These are phyloP conservation scores for Fusarium setosum DNA, from an alignment of 2,329 filamentous ascomycete genomes.

Conservation along the genomic window DNA sequence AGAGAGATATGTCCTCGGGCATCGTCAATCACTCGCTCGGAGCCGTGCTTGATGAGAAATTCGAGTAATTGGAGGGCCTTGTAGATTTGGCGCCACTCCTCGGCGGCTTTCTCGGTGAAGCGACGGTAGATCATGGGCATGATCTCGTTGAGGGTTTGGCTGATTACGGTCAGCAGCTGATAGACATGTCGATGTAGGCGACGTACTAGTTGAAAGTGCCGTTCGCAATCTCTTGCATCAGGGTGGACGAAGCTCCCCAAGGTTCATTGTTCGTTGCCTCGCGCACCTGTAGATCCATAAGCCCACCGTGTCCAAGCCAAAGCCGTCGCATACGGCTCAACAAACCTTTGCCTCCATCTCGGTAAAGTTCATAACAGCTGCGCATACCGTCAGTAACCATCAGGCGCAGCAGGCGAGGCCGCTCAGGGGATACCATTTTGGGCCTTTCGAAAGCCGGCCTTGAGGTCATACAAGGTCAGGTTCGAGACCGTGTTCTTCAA, in stretches of 20 bases:
- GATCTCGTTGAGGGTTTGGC: conserved; percentile 97
- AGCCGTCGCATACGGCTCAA: conserved; percentile 18
- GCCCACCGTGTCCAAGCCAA: conserved; percentile 15
- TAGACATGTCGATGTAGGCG: conserved; percentile 25
- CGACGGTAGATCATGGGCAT: conserved; percentile 99
- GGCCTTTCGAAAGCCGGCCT: conserved; percentile 93
- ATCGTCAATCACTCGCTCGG: conserved; percentile 96
- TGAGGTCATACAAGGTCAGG: conserved; percentile 93
- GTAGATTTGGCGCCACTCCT: conserved; percentile 99
- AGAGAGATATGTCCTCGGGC: conserved; percentile 94
- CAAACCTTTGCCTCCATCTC: conserved; percentile 83
- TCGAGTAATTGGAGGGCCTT: conserved; percentile 97
- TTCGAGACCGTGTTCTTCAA: conserved; percentile 90
- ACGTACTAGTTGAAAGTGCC: conserved; percentile 97
- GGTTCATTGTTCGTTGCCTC: conserved; percentile 99
- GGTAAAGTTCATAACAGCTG: conserved; percentile 97
- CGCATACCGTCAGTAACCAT: conserved; percentile 44
- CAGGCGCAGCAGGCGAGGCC: conserved; percentile 13
- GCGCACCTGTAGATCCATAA: conserved; percentile 72
- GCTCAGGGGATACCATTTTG: conserved; percentile 80
- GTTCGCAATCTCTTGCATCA: conserved; percentile 98
- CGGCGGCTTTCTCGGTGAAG: conserved; percentile 97
- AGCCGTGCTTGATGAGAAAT: conserved; percentile 97
- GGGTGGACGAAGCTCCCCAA: conserved; percentile 85
- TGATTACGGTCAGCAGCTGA: conserved; percentile 52